Conservation (phyloP, 202 grass and related monocot genomes). For the Tripidium arundinaceum region DNA sequence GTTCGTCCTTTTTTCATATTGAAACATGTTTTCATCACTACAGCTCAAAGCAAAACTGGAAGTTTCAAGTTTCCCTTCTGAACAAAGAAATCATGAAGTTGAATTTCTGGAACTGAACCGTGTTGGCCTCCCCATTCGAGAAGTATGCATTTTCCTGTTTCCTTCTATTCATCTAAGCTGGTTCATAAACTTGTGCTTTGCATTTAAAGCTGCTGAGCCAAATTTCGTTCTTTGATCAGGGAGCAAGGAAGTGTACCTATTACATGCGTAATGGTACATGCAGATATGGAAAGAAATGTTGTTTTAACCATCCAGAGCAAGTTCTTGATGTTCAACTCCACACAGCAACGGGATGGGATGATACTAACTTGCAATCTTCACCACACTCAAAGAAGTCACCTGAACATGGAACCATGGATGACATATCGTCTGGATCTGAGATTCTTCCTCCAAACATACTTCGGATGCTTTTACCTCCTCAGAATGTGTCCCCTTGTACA, state of each 20-base stretch:
- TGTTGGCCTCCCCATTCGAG: conserved; percentile 36
- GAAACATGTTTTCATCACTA: not conserved
- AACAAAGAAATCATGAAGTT: conserved; percentile 28
- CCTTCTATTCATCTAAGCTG: conserved; percentile 20
- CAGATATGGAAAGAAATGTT: conserved; percentile 43
- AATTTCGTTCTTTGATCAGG: conserved; percentile 23
- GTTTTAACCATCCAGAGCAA: conserved; percentile 46
- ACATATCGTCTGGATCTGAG: conserved; percentile 13
- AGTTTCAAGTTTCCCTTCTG: conserved; percentile 28
- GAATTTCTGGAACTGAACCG: conserved; percentile 43
- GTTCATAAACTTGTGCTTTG: not conserved
- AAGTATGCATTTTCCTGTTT: conserved; percentile 27
- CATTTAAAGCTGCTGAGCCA: not conserved
- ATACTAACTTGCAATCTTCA: conserved; percentile 28
- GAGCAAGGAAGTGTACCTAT: conserved; percentile 42
- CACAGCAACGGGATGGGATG: conserved; percentile 38
- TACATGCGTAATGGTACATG: conserved; percentile 46
- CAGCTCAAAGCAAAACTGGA: conserved; percentile 28
- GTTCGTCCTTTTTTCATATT: not conserved
- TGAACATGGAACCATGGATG: conserved; percentile 13
- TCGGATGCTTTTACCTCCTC: conserved; percentile 50
- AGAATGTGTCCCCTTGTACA: conserved; percentile 15
- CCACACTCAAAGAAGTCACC: conserved; percentile 1
- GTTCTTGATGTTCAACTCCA: conserved; percentile 36
- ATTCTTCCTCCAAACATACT: conserved; percentile 42